Percentiles rank a stretch among this genome's conserved stretches.
Conservation (phyloP, 805 yeast species). For the Wickerhamiella qilinensis region DNA sequence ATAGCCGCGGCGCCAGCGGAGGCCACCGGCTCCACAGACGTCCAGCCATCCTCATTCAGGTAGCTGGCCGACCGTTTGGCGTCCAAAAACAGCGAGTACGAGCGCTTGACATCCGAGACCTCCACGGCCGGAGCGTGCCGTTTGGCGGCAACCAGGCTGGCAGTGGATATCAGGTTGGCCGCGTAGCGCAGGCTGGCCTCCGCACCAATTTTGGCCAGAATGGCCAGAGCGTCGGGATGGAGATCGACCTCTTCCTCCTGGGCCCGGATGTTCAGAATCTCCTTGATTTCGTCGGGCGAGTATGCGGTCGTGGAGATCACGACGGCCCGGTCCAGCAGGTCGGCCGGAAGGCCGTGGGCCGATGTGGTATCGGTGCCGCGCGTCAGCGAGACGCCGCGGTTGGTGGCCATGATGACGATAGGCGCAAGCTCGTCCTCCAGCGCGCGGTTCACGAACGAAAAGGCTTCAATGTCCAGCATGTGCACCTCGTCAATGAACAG, state of each 20-base stretch:
- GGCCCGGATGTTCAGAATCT: conserved; percentile 77
- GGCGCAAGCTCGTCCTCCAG: conserved; percentile 94
- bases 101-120: conserved; percentile 70
- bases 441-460: conserved; percentile 89
- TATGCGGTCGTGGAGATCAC: conserved; percentile 78
- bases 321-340: conserved; percentile 81
- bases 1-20: not conserved
- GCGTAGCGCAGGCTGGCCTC: conserved; percentile 90
- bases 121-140: conserved; percentile 60
- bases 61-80: conserved; percentile 77
- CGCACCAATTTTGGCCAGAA: conserved; percentile 75
- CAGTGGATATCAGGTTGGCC: conserved; percentile 75
- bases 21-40: not conserved
- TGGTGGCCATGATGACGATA: conserved; percentile 94
- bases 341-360: conserved; percentile 96
- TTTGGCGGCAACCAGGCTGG: conserved; percentile 72
- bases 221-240: conserved; percentile 63
- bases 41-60: conserved; percentile 28
- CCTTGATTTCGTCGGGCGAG: conserved; percentile 65
- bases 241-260: conserved; percentile 87
- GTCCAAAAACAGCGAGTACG: conserved; percentile 76
- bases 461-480: conserved; percentile 94
- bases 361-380: conserved; percentile 88
- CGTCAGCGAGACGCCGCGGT: conserved; percentile 85
- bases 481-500: conserved; percentile 95